Percentiles rank a stretch among this genome's conserved stretches.
Evolutionary conservation across 805 yeast genomes (phyloP).

Genomic region (Komagataella pastoris): DNA sequence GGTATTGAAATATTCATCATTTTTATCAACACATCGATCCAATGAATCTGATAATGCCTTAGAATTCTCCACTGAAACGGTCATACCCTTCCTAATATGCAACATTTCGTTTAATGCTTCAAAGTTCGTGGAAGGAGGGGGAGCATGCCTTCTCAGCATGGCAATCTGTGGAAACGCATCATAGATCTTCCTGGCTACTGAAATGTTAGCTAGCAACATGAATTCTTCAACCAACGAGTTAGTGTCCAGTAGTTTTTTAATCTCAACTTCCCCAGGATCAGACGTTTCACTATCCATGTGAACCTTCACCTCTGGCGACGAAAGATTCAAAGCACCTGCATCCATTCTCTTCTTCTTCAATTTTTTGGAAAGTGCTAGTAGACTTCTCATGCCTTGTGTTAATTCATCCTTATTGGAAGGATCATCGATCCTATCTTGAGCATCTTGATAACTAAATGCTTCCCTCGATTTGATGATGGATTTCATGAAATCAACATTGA

Average conservation of each 20-base stretch:
- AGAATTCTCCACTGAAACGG: conserved; percentile 72
- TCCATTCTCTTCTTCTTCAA: conserved; percentile 77
- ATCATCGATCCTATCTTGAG: conserved; percentile 88
- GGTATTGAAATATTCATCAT: conserved; percentile 87
- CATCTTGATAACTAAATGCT: conserved; percentile 90
- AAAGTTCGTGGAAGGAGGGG: conserved; percentile 94
- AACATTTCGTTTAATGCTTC: conserved; percentile 84
- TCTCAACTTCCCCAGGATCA: conserved; percentile 92
- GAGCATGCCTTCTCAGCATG: conserved; percentile 92
- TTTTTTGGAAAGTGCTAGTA: conserved; percentile 68
- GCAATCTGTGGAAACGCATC: conserved; percentile 96
- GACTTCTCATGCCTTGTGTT: conserved; percentile 78
- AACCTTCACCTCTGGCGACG: conserved; percentile 96
- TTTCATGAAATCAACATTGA: conserved; percentile 67
- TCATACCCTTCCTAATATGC: conserved; percentile 62
- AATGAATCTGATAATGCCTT: conserved; percentile 87
- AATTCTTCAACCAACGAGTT: conserved; percentile 96
- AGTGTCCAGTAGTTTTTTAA: conserved; percentile 77
- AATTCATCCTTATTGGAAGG: conserved; percentile 61
- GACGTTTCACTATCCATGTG: conserved; percentile 95
- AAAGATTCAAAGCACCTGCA: conserved; percentile 92
- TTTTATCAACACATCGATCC: conserved; percentile 72
- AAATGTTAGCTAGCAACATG: conserved; percentile 93
- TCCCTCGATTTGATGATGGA: conserved; percentile 84
- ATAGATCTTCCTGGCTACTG: conserved; percentile 87